Conservation (phyloP, 2,329 filamentous ascomycete genomes). For the Sporothrix luriei region DNA sequence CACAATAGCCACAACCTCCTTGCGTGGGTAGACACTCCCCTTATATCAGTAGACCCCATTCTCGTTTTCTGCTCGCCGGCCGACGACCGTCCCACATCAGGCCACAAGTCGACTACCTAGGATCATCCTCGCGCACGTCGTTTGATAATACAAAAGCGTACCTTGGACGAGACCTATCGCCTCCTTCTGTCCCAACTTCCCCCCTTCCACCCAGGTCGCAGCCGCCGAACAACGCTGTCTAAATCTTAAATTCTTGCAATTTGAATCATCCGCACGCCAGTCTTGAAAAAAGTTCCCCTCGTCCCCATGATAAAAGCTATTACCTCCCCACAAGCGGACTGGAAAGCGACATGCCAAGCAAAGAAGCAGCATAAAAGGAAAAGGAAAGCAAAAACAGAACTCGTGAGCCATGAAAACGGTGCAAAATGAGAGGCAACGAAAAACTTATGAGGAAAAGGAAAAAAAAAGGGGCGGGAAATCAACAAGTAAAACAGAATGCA, state of each 20-base stretch:
- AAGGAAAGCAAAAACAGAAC: constrained; percentile 3
- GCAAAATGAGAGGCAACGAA: background rate
- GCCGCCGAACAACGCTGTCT: background rate
- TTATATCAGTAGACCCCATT: background rate
- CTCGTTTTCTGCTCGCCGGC: background rate
- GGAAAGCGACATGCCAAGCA: constrained; percentile 41
- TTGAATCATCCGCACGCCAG: constrained; percentile 33
- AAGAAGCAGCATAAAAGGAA: constrained; percentile 34
- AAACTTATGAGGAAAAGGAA: background rate
- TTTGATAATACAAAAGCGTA: background rate
- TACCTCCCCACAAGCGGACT: constrained; percentile 46
- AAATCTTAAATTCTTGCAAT: constrained; percentile 31
- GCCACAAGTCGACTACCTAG: background rate
- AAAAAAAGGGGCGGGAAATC: background rate
- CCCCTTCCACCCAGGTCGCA: background rate
- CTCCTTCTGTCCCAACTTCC: background rate
- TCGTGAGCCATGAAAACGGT: constrained; percentile 18
- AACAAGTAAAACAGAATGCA: background rate
- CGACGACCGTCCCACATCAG: background rate
- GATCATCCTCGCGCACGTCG: background rate
- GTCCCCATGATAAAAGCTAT: constrained; percentile 41
- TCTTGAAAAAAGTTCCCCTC: constrained; percentile 36
- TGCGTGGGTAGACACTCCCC: background rate
- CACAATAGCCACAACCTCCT: background rate
- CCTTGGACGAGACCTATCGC: background rate